Evolutionary conservation across 2,329 filamentous ascomycete genomes (phyloP).

Genomic region (Botrytis paeoniae): DNA sequence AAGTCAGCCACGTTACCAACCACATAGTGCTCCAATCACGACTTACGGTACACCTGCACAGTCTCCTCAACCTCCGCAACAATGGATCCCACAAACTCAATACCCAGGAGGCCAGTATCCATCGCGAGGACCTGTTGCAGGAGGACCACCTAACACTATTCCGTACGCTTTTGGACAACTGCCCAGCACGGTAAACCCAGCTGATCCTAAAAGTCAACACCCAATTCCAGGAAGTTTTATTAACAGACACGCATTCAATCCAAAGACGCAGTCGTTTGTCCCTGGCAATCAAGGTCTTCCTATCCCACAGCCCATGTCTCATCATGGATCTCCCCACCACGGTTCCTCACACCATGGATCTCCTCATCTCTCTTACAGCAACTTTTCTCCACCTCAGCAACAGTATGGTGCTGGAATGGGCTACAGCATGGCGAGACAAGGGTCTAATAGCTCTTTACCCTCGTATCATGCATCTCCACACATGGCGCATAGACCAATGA

Average conservation of each 20-base stretch:
- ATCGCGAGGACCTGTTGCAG: slow-evolving; percentile 29
- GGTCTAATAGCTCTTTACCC: slow-evolving; percentile 39
- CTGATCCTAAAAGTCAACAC: slow-evolving; percentile 73
- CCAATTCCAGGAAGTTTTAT: slow-evolving; percentile 76
- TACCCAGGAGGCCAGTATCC: slow-evolving; percentile 36
- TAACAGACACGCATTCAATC: slow-evolving; percentile 84
- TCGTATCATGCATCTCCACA: slow-evolving; percentile 40
- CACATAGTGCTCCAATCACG: slow-evolving; percentile 37
- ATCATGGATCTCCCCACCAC: slow-evolving; percentile 37
- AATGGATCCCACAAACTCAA: slow-evolving; percentile 33
- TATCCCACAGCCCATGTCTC: slow-evolving; percentile 42
- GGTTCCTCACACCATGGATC: slow-evolving; percentile 37
- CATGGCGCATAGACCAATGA: slow-evolving; percentile 38
- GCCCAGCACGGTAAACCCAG: slow-evolving; percentile 64
- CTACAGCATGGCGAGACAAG: slow-evolving; percentile 39
- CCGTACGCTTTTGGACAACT: slow-evolving; percentile 79
- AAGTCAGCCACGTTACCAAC: slow-evolving; percentile 35
- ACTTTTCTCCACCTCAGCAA: slow-evolving; percentile 36
- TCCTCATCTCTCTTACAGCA: slow-evolving; percentile 46
- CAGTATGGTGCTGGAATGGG: slow-evolving; percentile 37
- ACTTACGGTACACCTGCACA: slow-evolving; percentile 38
- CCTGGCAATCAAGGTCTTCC: slow-evolving; percentile 57
- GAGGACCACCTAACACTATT: slow-evolving; percentile 38
- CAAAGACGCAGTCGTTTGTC: slow-evolving; percentile 88
- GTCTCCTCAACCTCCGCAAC: slow-evolving; percentile 33